Evolutionary conservation across 2,329 filamentous ascomycete genomes (phyloP).

Genomic region (Botrytis deweyae): DNA sequence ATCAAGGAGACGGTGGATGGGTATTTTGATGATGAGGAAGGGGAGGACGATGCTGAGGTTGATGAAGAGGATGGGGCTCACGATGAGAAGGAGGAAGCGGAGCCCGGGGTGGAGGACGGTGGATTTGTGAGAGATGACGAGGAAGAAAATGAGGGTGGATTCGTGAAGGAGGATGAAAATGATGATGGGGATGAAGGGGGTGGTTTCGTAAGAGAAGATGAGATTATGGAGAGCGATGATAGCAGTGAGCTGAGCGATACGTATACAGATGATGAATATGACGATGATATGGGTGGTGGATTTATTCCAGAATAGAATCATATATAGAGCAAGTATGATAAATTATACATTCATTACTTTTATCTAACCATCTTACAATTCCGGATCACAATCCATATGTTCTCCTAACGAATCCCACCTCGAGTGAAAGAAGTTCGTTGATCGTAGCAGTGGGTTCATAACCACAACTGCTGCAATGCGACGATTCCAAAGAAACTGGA

Average conservation of each 20-base stretch:
- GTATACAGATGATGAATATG: constrained; percentile 35
- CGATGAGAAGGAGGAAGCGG: constrained; percentile 44
- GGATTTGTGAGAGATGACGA: constrained; percentile 26
- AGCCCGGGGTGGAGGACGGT: constrained; percentile 63
- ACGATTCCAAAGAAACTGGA: background rate
- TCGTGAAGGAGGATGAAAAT: constrained; percentile 27
- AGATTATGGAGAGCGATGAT: constrained; percentile 45
- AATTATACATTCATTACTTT: background rate
- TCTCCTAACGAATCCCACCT: background rate
- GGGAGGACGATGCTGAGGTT: constrained; percentile 56
- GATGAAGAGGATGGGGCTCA: constrained; percentile 59
- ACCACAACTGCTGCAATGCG: background rate
- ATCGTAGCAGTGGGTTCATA: background rate
- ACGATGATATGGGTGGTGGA: constrained; percentile 47
- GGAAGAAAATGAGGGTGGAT: constrained; percentile 47
- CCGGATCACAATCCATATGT: background rate
- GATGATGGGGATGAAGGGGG: background rate
- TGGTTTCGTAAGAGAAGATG: constrained; percentile 30
- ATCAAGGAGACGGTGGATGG: constrained; percentile 37
- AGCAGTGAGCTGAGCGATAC: constrained; percentile 20
- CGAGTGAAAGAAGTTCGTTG: background rate
- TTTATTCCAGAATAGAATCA: constrained; percentile 41
- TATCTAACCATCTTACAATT: background rate
- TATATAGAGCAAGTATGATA: background rate
- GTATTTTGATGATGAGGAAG: constrained; percentile 34